Conservation (phyloP, 495 filamentous ascomycete genomes). For the Darksidea phi region DNA sequence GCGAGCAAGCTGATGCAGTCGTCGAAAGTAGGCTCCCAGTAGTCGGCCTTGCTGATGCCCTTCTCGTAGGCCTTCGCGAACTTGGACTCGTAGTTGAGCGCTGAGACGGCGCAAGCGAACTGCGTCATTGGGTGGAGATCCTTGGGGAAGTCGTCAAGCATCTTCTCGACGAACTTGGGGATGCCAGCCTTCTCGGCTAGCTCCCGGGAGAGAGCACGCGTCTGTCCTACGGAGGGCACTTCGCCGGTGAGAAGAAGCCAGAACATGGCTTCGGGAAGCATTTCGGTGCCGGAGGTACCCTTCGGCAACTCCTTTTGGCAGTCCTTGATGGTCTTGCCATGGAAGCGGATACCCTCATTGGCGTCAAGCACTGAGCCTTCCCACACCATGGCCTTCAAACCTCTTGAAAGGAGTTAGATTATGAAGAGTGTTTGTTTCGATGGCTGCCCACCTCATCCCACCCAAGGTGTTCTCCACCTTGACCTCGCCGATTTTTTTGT, state of each 20-base stretch:
- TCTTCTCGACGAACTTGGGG: slow-evolving; percentile 78
- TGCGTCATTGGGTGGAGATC: slow-evolving; percentile 98
- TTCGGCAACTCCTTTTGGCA: slow-evolving; percentile 93
- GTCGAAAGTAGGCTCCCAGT: slow-evolving; percentile 98
- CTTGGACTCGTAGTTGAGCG: slow-evolving; percentile 84
- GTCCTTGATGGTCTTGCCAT: slow-evolving; percentile 96
- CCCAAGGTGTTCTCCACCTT: slow-evolving; percentile 92
- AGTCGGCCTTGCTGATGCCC: slow-evolving; percentile 87
- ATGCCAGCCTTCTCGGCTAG: slow-evolving; percentile 82
- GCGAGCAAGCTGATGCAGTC: slow-evolving; percentile 91
- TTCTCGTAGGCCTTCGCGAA: slow-evolving; percentile 92
- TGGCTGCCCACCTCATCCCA: slow-evolving; percentile 72
- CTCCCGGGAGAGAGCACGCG: slow-evolving; percentile 77
- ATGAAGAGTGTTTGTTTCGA: neutral
- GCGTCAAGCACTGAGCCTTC: slow-evolving; percentile 96
- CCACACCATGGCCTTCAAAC: slow-evolving; percentile 97
- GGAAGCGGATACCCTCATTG: slow-evolving; percentile 97
- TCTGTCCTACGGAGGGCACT: slow-evolving; percentile 78
- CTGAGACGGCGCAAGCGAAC: slow-evolving; percentile 88
- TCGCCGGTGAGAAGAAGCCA: slow-evolving; percentile 95
- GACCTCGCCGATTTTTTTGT: slow-evolving; percentile 83
- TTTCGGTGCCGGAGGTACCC: slow-evolving; percentile 90
- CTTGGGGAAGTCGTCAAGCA: slow-evolving; percentile 86
- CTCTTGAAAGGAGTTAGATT: slow-evolving; percentile 48
- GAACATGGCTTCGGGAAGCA: slow-evolving; percentile 99